Evolutionary conservation across 1,284 basidiomycete species (phyloP).

Genomic region (Leccinum colubrinum): DNA sequence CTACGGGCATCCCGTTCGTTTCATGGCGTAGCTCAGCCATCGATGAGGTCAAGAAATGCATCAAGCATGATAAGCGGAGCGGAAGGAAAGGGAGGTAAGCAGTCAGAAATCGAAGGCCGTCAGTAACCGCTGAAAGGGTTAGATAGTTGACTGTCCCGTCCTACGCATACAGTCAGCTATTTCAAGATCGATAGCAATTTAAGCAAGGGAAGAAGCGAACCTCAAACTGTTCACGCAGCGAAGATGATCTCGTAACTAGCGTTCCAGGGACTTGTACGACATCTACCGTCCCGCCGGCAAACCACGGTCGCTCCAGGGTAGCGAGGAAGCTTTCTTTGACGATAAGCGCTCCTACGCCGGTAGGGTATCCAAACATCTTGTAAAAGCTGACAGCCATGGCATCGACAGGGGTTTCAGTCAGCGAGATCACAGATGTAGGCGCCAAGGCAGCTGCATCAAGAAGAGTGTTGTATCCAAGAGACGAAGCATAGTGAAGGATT

Average conservation of each 20-base stretch:
- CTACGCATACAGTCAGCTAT: conserved; percentile 36
- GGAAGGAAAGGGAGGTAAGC: conserved; percentile 75
- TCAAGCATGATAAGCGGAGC: conserved; percentile 65
- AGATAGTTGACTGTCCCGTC: conserved; percentile 84
- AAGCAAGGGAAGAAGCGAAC: conserved; percentile 36
- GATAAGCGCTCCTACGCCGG: conserved; percentile 78
- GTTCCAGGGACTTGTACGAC: conserved; percentile 77
- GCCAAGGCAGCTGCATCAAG: conserved; percentile 79
- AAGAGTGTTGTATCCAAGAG: conserved; percentile 70
- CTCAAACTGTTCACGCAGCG: conserved; percentile 73
- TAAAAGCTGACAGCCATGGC: conserved; percentile 84
- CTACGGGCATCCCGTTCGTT: conserved; percentile 52
- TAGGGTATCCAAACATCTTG: conserved; percentile 89
- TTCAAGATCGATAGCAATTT: neutral
- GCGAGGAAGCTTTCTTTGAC: conserved; percentile 67
- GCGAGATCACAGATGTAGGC: conserved; percentile 64
- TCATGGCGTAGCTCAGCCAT: conserved; percentile 59
- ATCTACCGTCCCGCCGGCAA: conserved; percentile 79
- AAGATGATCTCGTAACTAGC: conserved; percentile 58
- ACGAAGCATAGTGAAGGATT: conserved; percentile 57
- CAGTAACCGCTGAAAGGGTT: conserved; percentile 69
- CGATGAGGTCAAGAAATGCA: conserved; percentile 52
- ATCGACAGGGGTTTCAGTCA: conserved; percentile 65
- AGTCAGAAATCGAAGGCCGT: conserved; percentile 71
- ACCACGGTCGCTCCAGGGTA: conserved; percentile 71